Evolutionary conservation across 306 rosid species (phyloP), one percentile per base, ranked within the genome.

Genomic region (Benincasa hispida): DNA sequence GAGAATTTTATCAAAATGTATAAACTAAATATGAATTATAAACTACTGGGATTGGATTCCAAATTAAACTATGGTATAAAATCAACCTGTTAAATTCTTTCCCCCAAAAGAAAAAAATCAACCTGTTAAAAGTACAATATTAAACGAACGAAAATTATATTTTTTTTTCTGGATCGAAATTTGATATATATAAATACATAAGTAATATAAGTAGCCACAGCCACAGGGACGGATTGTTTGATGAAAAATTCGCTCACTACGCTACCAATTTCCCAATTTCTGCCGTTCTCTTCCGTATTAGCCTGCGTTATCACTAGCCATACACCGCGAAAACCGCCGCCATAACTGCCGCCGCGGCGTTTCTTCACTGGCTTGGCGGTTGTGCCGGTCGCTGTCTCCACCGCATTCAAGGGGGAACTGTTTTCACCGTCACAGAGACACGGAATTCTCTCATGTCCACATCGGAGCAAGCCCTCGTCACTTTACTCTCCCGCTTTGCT

Each of bases 401-500:
- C n/a, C 10, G 51, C 73, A 37, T 66, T 66, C 10, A 39, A 66
- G 19, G 30, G 73, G 73, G 51, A 41, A 11, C 53, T 39, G 15
- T 5, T 21, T 39, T 67, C 74, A 67, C 54, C 53, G 25, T 28
- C 74, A 9, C 74, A 41, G 74, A 39, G 51, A 19, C 19, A n/a
- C 72, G 9, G 73, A 39, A 66, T 66, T 69, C 56, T 25, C 56
- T 42, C 12, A 91, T 93, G 98, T 85, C 96, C n/a, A 83, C 92
- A 25, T 89, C 82, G 59, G 97, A 94, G 1, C 96, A 86, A 78
- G 94, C 89, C 81, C 61, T 94, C 7, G 79, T 74, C 1, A 87
- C 99, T n/a, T 85, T 94, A 9, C 54, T 92, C 45, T 84, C 95
- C 11, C 92, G 86, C 24, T 77, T 94, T 11, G 93, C 87, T 21